A percentile compares a stretch with the other conserved stretches of the same genome.
phyloP scores from a whole-genome alignment of 495 filamentous ascomycete species.

The Neurospora sp. region DNA sequence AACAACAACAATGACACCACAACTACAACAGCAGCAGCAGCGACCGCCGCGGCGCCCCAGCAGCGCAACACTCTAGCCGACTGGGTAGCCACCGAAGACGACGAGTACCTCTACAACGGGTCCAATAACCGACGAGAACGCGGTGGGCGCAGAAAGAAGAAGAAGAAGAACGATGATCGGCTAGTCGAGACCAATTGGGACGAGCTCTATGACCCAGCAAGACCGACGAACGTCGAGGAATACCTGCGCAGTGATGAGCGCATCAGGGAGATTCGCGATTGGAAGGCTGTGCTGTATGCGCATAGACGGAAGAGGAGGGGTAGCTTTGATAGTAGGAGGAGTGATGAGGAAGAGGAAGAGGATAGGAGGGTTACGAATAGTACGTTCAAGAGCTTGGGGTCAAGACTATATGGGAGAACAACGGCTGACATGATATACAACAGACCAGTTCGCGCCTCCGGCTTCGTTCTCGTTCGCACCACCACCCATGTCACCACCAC shows the following conservation, averaged over 20 bases:
- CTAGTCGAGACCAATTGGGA: constrained; percentile 72
- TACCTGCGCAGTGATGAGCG: constrained; percentile 82
- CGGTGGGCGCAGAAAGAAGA: constrained; percentile 69
- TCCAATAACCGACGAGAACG: constrained; percentile 31
- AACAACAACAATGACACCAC: neutral
- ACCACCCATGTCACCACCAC: constrained; percentile 44
- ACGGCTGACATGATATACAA: constrained; percentile 11
- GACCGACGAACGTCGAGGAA: constrained; percentile 79
- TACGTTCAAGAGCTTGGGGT: constrained; percentile 13
- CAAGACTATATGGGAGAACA: neutral
- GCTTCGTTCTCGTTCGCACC: constrained; percentile 60
- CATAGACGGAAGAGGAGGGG: constrained; percentile 46
- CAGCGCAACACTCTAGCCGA: constrained; percentile 68
- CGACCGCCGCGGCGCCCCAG: constrained; percentile 32
- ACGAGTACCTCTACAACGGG: constrained; percentile 44
- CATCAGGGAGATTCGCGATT: constrained; percentile 67
- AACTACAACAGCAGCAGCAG: constrained; percentile 1
- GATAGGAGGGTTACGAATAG: constrained; percentile 41
- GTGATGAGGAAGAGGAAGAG: constrained; percentile 44
- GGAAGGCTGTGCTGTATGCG: constrained; percentile 77
- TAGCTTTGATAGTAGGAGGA: constrained; percentile 33
- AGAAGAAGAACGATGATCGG: constrained; percentile 60
- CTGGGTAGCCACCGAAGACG: constrained; percentile 62
- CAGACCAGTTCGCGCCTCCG: constrained; percentile 66
- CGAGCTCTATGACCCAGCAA: constrained; percentile 78